A percentile compares a stretch with the other conserved stretches of the same genome.
These are phyloP conservation scores for Venturia aucupariae DNA, from an alignment of 2,329 filamentous ascomycete species.

Conservation along the genomic window DNA sequence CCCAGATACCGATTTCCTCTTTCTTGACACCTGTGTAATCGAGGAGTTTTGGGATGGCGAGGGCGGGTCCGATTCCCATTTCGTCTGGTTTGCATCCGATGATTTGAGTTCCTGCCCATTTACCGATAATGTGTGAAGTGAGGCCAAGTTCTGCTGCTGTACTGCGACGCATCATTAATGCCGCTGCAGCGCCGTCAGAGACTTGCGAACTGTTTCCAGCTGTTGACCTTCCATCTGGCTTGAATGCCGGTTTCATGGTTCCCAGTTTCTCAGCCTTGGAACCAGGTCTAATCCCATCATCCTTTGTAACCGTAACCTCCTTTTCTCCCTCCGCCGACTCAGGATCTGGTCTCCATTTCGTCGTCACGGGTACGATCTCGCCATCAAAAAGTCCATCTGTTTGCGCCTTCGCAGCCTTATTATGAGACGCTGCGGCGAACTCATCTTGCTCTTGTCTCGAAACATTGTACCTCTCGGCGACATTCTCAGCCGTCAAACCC, in stretches of 20 bases:
- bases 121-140: conserved; percentile 60
- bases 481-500: conserved; percentile 85
- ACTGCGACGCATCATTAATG: conserved; percentile 74
- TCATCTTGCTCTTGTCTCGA: conserved; percentile 69
- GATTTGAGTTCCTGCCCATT: conserved; percentile 68
- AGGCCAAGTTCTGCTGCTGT: conserved; percentile 68
- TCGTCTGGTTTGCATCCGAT: conserved; percentile 78
- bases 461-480: conserved; percentile 68
- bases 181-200: conserved; percentile 77
- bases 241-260: conserved; percentile 80
- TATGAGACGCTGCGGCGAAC: conserved; percentile 68
- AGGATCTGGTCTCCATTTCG: conserved; percentile 57
- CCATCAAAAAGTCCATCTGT: conserved; percentile 59
- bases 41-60: conserved; percentile 80
- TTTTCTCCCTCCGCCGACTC: conserved; percentile 40
- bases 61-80: conserved; percentile 84
- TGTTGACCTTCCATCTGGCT: conserved; percentile 62
- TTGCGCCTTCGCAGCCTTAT: conserved; percentile 62
- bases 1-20: conserved; percentile 73
- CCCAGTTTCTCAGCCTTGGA: conserved; percentile 62
- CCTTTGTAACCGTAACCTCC: conserved; percentile 58
- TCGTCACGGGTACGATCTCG: conserved; percentile 75
- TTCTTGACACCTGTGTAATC: conserved; percentile 54
- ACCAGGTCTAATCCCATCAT: conserved; percentile 71
- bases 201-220: conserved; percentile 83